These are phyloP conservation scores for Exobasidium cylindrosporum DNA, from an alignment of 1,284 basidiomycete genomes.

Conservation along the genomic window DNA sequence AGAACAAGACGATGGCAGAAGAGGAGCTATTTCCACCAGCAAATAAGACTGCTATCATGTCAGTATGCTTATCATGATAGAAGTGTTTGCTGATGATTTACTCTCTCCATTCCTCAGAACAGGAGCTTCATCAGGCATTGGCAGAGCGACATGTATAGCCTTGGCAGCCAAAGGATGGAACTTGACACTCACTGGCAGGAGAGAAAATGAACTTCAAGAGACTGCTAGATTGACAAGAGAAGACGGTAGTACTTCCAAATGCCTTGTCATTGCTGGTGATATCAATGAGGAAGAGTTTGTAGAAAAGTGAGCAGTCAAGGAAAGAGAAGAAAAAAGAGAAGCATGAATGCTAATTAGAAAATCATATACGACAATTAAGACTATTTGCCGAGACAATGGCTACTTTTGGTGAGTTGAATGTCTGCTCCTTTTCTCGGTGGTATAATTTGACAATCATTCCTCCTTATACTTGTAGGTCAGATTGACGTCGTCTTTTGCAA, in stretches of 20 bases:
- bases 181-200: slow-evolving; percentile 33
- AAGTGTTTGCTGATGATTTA: too few species aligned
- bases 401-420: background rate
- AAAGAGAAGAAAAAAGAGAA: too few species aligned
- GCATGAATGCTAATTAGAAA: too few species aligned
- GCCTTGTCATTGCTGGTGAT: slow-evolving; percentile 24
- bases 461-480: slow-evolving; percentile 15
- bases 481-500: slow-evolving; percentile 42
- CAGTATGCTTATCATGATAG: too few species aligned
- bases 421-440: too few species aligned
- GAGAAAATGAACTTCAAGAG: slow-evolving; percentile 25
- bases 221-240: slow-evolving; percentile 20
- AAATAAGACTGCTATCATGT: slow-evolving; percentile 42
- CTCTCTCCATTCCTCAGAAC: background rate
- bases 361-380: too few species aligned
- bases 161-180: slow-evolving; percentile 40
- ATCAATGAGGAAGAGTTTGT: slow-evolving; percentile 37
- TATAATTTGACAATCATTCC: background rate
- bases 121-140: slow-evolving; percentile 21
- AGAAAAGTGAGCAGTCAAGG: slow-evolving; percentile 9
- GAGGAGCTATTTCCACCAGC: slow-evolving; percentile 19
- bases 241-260: slow-evolving; percentile 9
- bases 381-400: background rate
- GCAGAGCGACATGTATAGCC: slow-evolving; percentile 31
- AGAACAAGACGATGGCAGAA: too few species aligned